Evolutionary conservation across 306 rosid species (phyloP), one percentile per base, ranked within the genome.

Genomic region (Cucumis sativus): DNA sequence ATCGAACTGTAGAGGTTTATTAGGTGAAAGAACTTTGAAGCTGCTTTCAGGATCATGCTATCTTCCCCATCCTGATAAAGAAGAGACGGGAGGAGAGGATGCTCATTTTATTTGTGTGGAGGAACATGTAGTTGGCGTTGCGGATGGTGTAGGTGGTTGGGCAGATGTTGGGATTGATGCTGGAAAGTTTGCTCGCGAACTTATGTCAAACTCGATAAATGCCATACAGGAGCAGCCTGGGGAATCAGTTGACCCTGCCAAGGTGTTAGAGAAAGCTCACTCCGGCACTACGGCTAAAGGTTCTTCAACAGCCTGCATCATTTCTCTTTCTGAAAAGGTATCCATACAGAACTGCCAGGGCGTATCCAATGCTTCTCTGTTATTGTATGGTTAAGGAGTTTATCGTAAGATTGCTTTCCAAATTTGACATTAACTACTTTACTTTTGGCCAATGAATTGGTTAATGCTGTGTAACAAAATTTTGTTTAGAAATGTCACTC

Each of bases 71-170:
- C 98, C 98, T 16, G 98, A 83, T 60, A 91, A 93, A 87, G 97
- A 85, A 82, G 89, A 76, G 77, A 89, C 96, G 3, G 97, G 97
- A 15, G 98, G 97, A 77, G 98, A 93, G 84, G 98, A 93, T 84
- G 96, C 97, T 82, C 96, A 91, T 78, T 93, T 93, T 80, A 88
- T 93, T 85, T 91, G 97, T 79, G 30, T 49, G 49, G 96, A 91
- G 41, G 89, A 86, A 85, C 92, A 91, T 69, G 93, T 78, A 43
- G 85, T 93, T 65, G 97, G 98, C 39, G 93, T 93, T 72, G 98
- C 98, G 7, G 98, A 89, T 75, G 98, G 98, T 80, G 98, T 91
- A 11, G 98, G 97, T 76, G 98, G 98, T 63, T 94, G 98, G 98
- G 97, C 98, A 30, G 97, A 91, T 49, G 94, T 91, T 80, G 97